Base-by-base conservation (phyloP, 2,329 filamentous ascomycete genomes). In the Penicillium sclerotigenum region DNA sequence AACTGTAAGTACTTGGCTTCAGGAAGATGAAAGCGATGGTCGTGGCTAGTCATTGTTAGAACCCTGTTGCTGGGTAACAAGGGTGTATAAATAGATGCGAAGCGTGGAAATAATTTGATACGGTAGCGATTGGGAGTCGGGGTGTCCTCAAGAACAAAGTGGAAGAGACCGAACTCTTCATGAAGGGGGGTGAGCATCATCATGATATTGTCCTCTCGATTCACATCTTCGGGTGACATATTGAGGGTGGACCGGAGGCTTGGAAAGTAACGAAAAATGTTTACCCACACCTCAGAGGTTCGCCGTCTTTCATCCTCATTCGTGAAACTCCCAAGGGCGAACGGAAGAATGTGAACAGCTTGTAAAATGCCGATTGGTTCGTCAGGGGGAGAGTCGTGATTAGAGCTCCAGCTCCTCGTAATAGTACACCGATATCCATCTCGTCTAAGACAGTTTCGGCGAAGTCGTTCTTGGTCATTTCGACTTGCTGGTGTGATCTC, bases 301-400 rank as follows among this genome's bases (percentile, higher is more conserved):
- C 10, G 24, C 14, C 5, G 24, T 53, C 50, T 29, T 28, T 40
- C 41, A 37, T 46, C 31, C 3, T 37, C 33, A 45, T 29, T 28
- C 11, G 29, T 22, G 22, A 40, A 31, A 10, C 18, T 28, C 10
- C 50, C 41, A 16, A 52, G 24, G 11, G 41, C 31, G 6, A 47
- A 53, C 11, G 50, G 41, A 40, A 53, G 33, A 24, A 52, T 52
- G n/a, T 52, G 10, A n/a, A n/a, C n/a, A n/a, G n/a, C n/a, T n/a
- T n/a, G n/a, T n/a, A n/a, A n/a, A n/a, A n/a, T n/a, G n/a, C n/a
- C n/a, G n/a, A n/a, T n/a, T n/a, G n/a, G n/a, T n/a, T n/a, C n/a
- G n/a, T n/a, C 10, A 31, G 28, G 10, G 42, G 42, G 42, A 13
- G 8, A 33, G 18, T 45, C 11, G 42, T 45, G 28, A 20, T 13